Evolutionary conservation across 2,329 filamentous ascomycete genomes (phyloP).

Genomic region (Calonectria hawksworthii): DNA sequence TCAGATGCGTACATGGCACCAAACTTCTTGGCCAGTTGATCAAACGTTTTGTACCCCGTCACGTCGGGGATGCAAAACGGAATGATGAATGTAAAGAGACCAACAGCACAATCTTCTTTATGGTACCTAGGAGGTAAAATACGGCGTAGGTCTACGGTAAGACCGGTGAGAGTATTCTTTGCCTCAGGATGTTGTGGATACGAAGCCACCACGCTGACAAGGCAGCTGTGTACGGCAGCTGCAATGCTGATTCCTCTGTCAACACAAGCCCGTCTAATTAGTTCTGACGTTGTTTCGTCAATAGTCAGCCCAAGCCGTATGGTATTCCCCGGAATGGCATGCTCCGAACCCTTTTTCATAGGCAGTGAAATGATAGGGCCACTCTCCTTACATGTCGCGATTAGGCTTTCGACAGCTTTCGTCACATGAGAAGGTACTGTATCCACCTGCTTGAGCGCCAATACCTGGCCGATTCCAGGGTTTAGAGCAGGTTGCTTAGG

Average conservation of each 20-base stretch:
- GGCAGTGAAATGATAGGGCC: background rate
- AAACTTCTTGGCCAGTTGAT: background rate
- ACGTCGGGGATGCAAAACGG: background rate
- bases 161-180: background rate
- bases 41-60: background rate
- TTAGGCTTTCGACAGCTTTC: background rate
- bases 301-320: background rate
- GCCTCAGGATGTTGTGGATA: background rate
- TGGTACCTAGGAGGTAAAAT: background rate
- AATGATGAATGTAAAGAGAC: background rate
- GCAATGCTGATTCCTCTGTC: background rate
- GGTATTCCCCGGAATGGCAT: background rate
- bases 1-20: background rate
- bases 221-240: background rate
- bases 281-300: background rate
- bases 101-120: background rate
- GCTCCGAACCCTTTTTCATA: background rate
- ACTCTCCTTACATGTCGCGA: background rate
- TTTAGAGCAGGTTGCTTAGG: background rate
- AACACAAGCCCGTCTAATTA: background rate
- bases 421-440: background rate
- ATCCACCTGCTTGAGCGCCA: background rate
- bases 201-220: background rate
- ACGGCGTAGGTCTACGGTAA: background rate
- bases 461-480: background rate